Evolutionary conservation across 2,329 filamentous ascomycete genomes (phyloP), one percentile per base, ranked within the genome.

Genomic region (Pestalotiopsis sp.): DNA sequence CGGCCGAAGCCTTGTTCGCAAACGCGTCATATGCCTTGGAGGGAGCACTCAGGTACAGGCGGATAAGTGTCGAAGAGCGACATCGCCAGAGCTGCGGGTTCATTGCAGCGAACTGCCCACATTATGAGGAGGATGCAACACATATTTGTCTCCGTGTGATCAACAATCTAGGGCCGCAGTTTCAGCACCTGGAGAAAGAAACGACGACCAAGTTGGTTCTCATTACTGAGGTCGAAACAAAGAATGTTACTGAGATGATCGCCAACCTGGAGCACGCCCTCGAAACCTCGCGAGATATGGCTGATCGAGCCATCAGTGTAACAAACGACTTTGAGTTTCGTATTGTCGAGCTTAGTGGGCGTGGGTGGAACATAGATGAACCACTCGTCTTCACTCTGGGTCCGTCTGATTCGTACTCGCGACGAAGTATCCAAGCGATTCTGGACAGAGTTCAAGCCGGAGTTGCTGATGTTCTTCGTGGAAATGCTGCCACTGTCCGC

Each of bases 401-500:
- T 65, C 75, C 83, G 1, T 77, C 79, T 3, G 76, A 78, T 2
- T 83, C 81, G 4, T 80, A 84, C 71, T 82, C 81, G 31, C 81
- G 83, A 31, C 79, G 81, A 69, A 84, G 78, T 41, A 80, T 85
- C 56, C 81, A 85, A 69, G 84, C 85, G 9, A 80, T 87, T 4
- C 75, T 88, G 36, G 84, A 87, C 67, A 82, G 86, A 49, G 76
- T 88, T 23, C 84, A 87, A 72, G 83, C 84, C 1, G 84, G 86
- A 4, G 81, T 88, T 6, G 79, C 81, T 20, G 83, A 86, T 66
- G 80, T 85, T 5, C 78, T 88, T 27, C 80, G 82, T 63, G 82
- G 83, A 27, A 82, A 84, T 68, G 82, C 85, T 27, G 79, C 82
- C 52, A 80, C 83, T 4, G 79, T 87, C 65, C 84, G 81, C 25